These are phyloP conservation scores for Malus domestica DNA, from an alignment of 306 rosid genomes.

Conservation along the genomic window DNA sequence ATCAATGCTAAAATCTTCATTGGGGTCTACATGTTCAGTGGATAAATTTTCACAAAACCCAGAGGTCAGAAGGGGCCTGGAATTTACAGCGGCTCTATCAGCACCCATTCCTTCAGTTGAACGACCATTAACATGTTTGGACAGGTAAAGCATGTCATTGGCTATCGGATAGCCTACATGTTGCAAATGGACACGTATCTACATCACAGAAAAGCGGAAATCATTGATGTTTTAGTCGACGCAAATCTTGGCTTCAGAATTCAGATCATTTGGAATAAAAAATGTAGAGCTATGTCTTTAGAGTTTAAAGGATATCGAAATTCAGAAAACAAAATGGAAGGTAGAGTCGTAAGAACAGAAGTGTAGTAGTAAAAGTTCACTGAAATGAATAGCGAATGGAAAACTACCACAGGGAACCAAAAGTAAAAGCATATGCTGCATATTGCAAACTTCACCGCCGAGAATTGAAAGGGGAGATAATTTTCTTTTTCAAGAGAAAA, in stretches of 20 bases:
- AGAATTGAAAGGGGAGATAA: neutral
- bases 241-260: neutral
- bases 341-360: neutral
- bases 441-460: neutral
- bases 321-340: neutral
- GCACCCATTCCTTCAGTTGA: slow-evolving; percentile 43
- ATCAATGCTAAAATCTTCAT: slow-evolving; percentile 52
- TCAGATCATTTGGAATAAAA: neutral
- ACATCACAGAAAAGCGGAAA: slow-evolving; percentile 10
- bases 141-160: slow-evolving; percentile 67
- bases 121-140: slow-evolving; percentile 35
- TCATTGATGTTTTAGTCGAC: neutral
- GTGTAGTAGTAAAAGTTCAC: neutral
- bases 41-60: slow-evolving; percentile 24
- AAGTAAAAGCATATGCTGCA: neutral
- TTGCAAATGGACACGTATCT: slow-evolving; percentile 88
- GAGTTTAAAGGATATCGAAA: neutral
- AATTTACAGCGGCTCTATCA: slow-evolving; percentile 45
- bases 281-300: neutral
- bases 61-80: slow-evolving; percentile 29
- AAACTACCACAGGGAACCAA: neutral
- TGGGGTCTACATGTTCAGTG: slow-evolving; percentile 29
- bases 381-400: neutral
- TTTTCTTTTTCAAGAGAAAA: neutral
- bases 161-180: slow-evolving; percentile 77